A percentile compares a stretch with the other conserved stretches of the same genome.
Evolutionary conservation across 2,329 filamentous ascomycete genomes (phyloP).

Genomic region (Celoporthe dispersa): DNA sequence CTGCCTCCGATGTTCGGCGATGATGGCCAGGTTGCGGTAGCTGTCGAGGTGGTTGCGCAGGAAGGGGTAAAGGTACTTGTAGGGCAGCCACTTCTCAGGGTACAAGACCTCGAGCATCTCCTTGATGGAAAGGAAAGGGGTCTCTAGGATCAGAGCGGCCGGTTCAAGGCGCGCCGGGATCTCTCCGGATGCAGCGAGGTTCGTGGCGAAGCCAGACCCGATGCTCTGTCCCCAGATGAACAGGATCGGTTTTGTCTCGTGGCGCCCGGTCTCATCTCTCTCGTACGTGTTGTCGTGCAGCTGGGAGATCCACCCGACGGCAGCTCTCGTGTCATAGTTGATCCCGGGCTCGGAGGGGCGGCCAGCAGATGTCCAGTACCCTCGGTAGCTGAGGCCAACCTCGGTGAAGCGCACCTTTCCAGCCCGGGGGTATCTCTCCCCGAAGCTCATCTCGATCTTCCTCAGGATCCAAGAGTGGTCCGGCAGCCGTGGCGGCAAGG

Average conservation of each 20-base stretch:
- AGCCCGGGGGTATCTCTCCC: constrained; percentile 35
- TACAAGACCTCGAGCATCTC: constrained; percentile 75
- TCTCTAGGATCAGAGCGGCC: constrained; percentile 69
- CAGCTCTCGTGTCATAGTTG: constrained; percentile 68
- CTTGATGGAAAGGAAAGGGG: constrained; percentile 72
- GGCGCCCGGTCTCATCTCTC: constrained; percentile 26
- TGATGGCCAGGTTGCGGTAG: constrained; percentile 52
- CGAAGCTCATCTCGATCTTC: constrained; percentile 45
- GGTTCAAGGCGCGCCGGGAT: constrained; percentile 46
- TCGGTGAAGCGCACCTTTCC: constrained; percentile 47
- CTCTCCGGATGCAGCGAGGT: constrained; percentile 52
- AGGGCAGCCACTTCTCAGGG: constrained; percentile 80
- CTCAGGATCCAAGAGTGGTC: constrained; percentile 59
- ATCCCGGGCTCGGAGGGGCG: constrained; percentile 73
- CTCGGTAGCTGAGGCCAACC: constrained; percentile 66
- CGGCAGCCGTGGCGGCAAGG: constrained; percentile 59
- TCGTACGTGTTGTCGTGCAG: constrained; percentile 40
- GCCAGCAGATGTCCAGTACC: constrained; percentile 79
- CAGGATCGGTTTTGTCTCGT: constrained; percentile 44
- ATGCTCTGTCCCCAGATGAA: constrained; percentile 80
- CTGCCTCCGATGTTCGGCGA: constrained; percentile 42
- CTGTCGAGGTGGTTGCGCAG: constrained; percentile 67
- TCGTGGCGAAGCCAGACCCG: constrained; percentile 72
- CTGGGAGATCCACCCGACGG: constrained; percentile 63
- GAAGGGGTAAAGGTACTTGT: constrained; percentile 75